Base-by-base conservation (phyloP, 2,329 filamentous ascomycete genomes). In the Lasiodiplodia sp. region DNA sequence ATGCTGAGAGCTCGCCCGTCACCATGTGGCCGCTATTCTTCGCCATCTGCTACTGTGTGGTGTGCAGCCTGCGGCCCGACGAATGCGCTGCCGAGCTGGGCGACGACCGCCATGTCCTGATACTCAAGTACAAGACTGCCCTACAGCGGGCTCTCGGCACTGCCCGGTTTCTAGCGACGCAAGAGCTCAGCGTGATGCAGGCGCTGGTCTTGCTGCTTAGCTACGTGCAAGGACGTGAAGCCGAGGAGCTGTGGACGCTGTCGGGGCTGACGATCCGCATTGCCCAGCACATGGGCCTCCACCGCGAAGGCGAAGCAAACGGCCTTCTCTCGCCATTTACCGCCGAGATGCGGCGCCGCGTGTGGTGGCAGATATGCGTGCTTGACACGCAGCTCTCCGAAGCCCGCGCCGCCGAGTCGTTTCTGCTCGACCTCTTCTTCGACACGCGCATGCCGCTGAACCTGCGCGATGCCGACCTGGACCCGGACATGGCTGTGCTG, bases 251-350 rank as follows among this genome's bases (percentile, higher is more conserved):
- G 7, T 53, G 51, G 51, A 53, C 51, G 51, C 51, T 53, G 51
- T 18, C 23, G 23, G 51, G 51, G 21, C 8, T 53, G 21, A n/a
- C 21, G 21, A 25, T 53, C 51, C 51, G 51, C 51, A 11, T 53
- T n/a, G 51, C 51, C 11, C 51, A 53, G 51, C 51, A 53, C 51
- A 53, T 53, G 51, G 51, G 51, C 51, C 51, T 53, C 12, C 51
- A 53, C 23, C 51, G 23, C 51, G 51, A 53, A 18, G 47, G 16
- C 47, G 47, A 53, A 16, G 47, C 3, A 14, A n/a, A 16, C 8
- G 47, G 14, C 47, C 8, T 8, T n/a, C 47, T 53, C 21, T 53
- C 51, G n/a, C 51, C 51, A 10, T 53, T 53, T n/a, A 25, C 51
- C 8, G 51, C 51, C 21, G 51, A 53, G 51, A 25, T 53, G 51